These are phyloP conservation scores for Podaxis pistillaris DNA, from an alignment of 768 basidiomycete genomes.

Conservation along the genomic window DNA sequence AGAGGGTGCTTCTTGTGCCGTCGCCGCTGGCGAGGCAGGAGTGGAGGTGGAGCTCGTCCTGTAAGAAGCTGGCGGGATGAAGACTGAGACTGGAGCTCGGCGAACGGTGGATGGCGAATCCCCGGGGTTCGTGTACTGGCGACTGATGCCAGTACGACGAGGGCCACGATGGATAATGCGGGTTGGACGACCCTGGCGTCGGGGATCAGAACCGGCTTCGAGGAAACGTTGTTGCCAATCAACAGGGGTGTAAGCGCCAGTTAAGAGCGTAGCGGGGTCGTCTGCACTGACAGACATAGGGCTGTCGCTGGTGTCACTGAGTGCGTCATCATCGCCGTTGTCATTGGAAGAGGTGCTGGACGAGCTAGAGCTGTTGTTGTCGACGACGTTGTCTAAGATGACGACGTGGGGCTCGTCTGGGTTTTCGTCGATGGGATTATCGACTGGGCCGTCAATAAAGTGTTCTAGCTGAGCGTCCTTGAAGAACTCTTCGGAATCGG, in stretches of 20 bases:
- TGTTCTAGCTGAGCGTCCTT: constrained; percentile 63
- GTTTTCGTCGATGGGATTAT: constrained; percentile 19
- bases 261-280: constrained; percentile 38
- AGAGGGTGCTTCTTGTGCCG: constrained; percentile 8
- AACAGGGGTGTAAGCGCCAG: constrained; percentile 31
- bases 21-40: constrained; percentile 21
- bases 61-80: constrained; percentile 23
- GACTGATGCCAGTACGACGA: neutral
- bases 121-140: constrained; percentile 14
- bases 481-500: constrained; percentile 80
- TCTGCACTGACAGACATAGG: constrained; percentile 47
- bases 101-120: constrained; percentile 1
- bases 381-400: constrained; percentile 27
- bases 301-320: constrained; percentile 29
- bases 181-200: constrained; percentile 15
- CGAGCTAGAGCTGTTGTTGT: constrained; percentile 31
- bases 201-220: constrained; percentile 12
- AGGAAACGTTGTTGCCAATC: constrained; percentile 22
- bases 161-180: constrained; percentile 7
- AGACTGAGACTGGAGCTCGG: constrained; percentile 13
- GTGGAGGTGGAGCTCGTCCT: constrained; percentile 23
- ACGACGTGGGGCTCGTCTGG: constrained; percentile 20
- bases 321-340: constrained; percentile 31
- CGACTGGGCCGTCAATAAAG: constrained; percentile 49
- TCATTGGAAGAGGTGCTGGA: constrained; percentile 39